Evolutionary conservation across 208 protist genomes (phyloP).

Genomic region (Trypanosoma mega): DNA sequence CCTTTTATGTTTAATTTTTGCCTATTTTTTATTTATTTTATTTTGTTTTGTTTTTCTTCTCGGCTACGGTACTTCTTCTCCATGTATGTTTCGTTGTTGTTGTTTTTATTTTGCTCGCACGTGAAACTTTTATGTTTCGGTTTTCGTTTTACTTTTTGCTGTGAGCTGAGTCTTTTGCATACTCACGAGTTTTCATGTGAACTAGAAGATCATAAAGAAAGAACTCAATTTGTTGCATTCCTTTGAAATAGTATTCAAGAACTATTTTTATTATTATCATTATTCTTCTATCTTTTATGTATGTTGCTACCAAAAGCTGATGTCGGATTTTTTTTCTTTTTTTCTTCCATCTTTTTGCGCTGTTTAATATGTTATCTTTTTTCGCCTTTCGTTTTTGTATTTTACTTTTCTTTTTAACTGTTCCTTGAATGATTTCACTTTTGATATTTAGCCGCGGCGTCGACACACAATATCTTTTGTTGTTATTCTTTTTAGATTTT

Average conservation of each 20-base stretch:
- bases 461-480: not conserved
- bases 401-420: not conserved
- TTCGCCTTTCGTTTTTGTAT: conserved; percentile 5
- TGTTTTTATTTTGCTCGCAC: too few relatives aligned
- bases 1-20: conserved; percentile 8
- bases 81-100: too few relatives aligned
- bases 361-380: not conserved
- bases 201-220: too few relatives aligned
- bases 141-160: not conserved
- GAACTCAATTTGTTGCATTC: too few relatives aligned
- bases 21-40: conserved; percentile 4
- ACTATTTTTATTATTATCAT: too few relatives aligned
- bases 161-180: not conserved
- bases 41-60: not conserved
- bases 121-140: not conserved
- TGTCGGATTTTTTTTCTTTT: too few relatives aligned
- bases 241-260: too few relatives aligned
- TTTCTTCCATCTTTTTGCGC: not conserved
- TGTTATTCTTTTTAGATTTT: not conserved
- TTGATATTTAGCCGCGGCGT: too few relatives aligned
- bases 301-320: too few relatives aligned
- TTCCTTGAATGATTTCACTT: not conserved
- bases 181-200: not conserved
- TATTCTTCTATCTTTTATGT: too few relatives aligned
- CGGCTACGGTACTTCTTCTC: not conserved